Evolutionary conservation across 768 basidiomycete species (phyloP).

Genomic region (Rhodotorula diobovata): DNA sequence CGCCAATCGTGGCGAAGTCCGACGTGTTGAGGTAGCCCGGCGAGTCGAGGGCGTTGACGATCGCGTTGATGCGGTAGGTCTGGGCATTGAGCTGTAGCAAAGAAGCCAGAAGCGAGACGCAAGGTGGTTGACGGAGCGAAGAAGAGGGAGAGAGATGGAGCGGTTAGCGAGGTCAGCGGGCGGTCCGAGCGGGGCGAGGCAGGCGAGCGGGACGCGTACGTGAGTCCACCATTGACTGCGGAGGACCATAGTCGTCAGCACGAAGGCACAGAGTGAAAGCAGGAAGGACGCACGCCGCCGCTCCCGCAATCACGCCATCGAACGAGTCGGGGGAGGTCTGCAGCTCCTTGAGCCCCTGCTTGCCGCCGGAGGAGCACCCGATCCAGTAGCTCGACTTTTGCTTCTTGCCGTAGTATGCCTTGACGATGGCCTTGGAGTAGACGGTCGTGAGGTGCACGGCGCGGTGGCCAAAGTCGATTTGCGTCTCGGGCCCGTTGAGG

Average conservation of each 20-base stretch:
- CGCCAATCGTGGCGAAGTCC: constrained; percentile 22
- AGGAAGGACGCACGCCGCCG: constrained; percentile 14
- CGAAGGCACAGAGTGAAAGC: background rate
- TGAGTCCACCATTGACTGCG: background rate
- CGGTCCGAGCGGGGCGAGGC: too few species aligned
- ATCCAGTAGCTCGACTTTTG: constrained; percentile 34
- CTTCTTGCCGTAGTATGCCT: constrained; percentile 36
- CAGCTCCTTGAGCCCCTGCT: constrained; percentile 34
- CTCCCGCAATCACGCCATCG: constrained; percentile 38
- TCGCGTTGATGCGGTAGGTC: constrained; percentile 32
- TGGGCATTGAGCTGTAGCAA: constrained; percentile 31
- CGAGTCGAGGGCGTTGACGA: constrained; percentile 28
- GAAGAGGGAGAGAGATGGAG: too few species aligned
- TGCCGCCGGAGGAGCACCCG: constrained; percentile 41
- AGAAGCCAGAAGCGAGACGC: too few species aligned
- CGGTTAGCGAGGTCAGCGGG: constrained; percentile 1
- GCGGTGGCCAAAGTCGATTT: constrained; percentile 36
- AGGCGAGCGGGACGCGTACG: background rate
- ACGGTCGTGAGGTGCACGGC: constrained; percentile 38
- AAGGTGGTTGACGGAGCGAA: too few species aligned
- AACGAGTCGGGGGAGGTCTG: constrained; percentile 33
- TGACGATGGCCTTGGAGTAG: constrained; percentile 36
- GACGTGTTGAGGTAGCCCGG: constrained; percentile 20
- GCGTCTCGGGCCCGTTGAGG: constrained; percentile 7
- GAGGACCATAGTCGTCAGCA: background rate